Base-by-base conservation (phyloP, 2,329 filamentous ascomycete genomes). In the Pochonia chlamydosporia region DNA sequence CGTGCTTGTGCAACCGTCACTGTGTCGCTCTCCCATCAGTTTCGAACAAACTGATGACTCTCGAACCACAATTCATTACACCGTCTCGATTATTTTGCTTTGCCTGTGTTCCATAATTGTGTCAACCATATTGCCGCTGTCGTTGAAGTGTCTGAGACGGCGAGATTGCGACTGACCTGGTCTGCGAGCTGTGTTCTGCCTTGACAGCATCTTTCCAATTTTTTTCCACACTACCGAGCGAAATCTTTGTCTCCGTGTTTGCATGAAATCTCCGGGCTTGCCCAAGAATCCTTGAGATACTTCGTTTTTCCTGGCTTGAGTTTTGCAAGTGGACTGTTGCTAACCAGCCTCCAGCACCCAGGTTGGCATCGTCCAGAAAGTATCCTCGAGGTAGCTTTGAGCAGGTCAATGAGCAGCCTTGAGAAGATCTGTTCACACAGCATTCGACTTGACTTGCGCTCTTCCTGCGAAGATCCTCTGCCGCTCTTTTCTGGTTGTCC, bases 401-500 rank as follows among this genome's bases (percentile, higher is more conserved):
- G 14, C 35, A 18, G 35, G 6, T 23, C 18, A 10, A 18, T 5
- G 35, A 39, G 35, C 23, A 21, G 35, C 20, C 23, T 5, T 3
- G 4, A 16, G 16, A 23, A 39, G 8, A 23, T 3, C 35, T 16
- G 18, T 21, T n/a, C n/a, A n/a, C n/a, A n/a, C n/a, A 20, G 10
- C 44, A 47, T 25, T 31, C 28, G 36, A 21, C 36, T 41, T 11
- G 28, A 11, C 24, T 16, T 44, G 40, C 20, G 25, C 40, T 20
- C 35, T 13, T 25, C 21, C 35, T 39, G 35, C 23, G 8, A 39
- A 39, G 35, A 21, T 10, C 30, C 21, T 28, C 46, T 16, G 16
- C 41, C 50, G 42, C 41, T 45, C 44, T 41, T 25, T 45, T 36
- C n/a, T n/a, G n/a, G n/a, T n/a, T n/a, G n/a, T n/a, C n/a, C 10